Percentiles rank a stretch among this genome's conserved stretches.
Conservation (phyloP, 2,329 filamentous ascomycete species). For the Alternaria arbusti region DNA sequence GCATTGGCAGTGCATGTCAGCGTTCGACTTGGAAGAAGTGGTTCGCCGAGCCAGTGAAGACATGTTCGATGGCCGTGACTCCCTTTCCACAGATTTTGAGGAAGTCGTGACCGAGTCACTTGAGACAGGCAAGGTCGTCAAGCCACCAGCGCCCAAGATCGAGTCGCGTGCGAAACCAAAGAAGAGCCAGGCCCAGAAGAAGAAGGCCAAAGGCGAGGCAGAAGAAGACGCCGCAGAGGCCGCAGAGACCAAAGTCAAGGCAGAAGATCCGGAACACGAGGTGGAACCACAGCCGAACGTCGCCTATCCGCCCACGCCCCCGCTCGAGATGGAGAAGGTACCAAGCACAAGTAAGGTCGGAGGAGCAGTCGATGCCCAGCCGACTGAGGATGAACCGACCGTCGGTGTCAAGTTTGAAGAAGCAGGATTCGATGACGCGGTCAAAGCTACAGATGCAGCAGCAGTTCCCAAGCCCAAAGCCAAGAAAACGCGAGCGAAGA, state of each 20-base stretch:
- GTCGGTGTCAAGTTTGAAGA: neutral
- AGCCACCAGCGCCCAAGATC: slow-evolving; percentile 39
- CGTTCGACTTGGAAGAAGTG: slow-evolving; percentile 69
- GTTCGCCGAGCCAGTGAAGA: slow-evolving; percentile 62
- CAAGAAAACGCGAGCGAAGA: slow-evolving; percentile 14
- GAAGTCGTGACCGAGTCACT: slow-evolving; percentile 74
- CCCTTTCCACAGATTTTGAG: slow-evolving; percentile 69
- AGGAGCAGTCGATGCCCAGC: neutral
- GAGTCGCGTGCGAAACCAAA: slow-evolving; percentile 37
- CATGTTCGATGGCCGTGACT: slow-evolving; percentile 77
- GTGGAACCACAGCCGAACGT: slow-evolving; percentile 4
- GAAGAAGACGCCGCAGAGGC: neutral
- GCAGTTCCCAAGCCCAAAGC: neutral
- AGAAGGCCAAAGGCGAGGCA: slow-evolving; percentile 16
- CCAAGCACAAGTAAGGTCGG: neutral
- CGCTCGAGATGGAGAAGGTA: neutral
- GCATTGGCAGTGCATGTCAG: slow-evolving; percentile 87
- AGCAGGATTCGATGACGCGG: neutral
- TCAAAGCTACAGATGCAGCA: neutral
- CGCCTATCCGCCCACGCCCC: neutral
- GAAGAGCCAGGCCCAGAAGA: slow-evolving; percentile 21
- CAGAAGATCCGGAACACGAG: neutral
- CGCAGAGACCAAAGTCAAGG: neutral
- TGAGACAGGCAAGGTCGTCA: slow-evolving; percentile 75
- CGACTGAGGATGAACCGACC: neutral